These are phyloP conservation scores for Xanthoceras sorbifolium DNA, from an alignment of 345 rosid species.

Conservation along the genomic window DNA sequence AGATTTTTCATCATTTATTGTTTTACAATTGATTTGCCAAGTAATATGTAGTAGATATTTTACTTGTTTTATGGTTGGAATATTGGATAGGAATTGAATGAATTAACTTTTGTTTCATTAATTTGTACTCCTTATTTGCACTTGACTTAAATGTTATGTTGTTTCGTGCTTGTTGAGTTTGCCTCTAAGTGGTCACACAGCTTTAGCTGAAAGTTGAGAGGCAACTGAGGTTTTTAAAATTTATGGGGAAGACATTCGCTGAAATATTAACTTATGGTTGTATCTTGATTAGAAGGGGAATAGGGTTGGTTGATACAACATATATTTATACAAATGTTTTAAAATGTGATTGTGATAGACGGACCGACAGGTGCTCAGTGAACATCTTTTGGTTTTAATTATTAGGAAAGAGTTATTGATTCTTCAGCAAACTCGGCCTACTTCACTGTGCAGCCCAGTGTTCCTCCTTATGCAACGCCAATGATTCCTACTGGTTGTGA, in stretches of 20 bases:
- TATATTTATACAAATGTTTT: neutral
- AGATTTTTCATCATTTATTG: neutral
- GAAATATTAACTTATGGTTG: neutral
- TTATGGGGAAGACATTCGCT: neutral
- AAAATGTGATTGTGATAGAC: slow-evolving; percentile 1
- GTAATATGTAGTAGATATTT: neutral
- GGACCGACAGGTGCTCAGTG: slow-evolving; percentile 19
- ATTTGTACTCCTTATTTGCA: neutral
- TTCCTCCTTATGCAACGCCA: slow-evolving; percentile 42
- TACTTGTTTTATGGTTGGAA: neutral
- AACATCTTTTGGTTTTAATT: slow-evolving; percentile 27
- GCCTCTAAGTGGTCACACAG: slow-evolving; percentile 1
- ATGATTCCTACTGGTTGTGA: slow-evolving; percentile 44
- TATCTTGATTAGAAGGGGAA: neutral
- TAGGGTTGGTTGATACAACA: neutral
- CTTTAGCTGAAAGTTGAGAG: slow-evolving; percentile 10
- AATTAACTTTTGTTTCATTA: neutral
- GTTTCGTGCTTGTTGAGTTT: neutral
- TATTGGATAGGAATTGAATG: neutral
- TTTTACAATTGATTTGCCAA: neutral
- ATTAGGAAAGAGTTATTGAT: slow-evolving; percentile 61
- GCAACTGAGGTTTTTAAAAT: neutral
- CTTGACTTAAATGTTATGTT: neutral
- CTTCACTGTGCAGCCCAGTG: slow-evolving; percentile 37
- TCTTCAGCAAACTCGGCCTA: slow-evolving; percentile 39